A percentile compares a stretch with the other conserved stretches of the same genome.
These are phyloP conservation scores for Pleurotus djamor DNA, from an alignment of 768 basidiomycete species.

Conservation along the genomic window DNA sequence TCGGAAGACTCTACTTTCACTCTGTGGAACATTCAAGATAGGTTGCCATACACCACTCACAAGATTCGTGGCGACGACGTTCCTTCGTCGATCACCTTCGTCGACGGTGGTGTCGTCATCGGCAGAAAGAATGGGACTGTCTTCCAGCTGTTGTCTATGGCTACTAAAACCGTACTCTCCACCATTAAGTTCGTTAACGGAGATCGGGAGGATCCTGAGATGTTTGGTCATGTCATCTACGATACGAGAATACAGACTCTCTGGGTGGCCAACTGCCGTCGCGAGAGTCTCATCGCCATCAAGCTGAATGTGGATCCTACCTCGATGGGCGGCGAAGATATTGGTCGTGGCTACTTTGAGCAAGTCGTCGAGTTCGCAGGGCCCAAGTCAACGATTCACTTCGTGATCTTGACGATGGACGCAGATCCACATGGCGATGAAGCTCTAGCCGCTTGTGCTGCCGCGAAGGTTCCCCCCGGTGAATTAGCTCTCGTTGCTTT, in stretches of 20 bases:
- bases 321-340: conserved; percentile 57
- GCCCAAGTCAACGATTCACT: conserved; percentile 84
- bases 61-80: conserved; percentile 77
- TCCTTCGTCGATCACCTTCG: conserved; percentile 82
- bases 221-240: conserved; percentile 88
- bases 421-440: conserved; percentile 82
- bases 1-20: conserved; percentile 81
- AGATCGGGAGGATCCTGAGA: conserved; percentile 69
- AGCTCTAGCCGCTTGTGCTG: conserved; percentile 80
- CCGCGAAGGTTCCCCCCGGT: conserved; percentile 73
- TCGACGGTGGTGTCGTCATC: conserved; percentile 82
- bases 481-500: conserved; percentile 83
- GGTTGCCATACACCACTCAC: conserved; percentile 70
- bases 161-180: conserved; percentile 70
- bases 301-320: conserved; percentile 67
- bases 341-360: conserved; percentile 66
- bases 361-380: conserved; percentile 83
- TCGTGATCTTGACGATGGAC: conserved; percentile 84
- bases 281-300: conserved; percentile 82
- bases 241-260: conserved; percentile 83
- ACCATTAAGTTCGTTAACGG: conserved; percentile 79
- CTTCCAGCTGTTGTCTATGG: conserved; percentile 79
- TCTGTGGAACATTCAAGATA: conserved; percentile 81
- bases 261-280: conserved; percentile 84
- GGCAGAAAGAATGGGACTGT: conserved; percentile 84